Percentiles rank a stretch among this genome's conserved stretches.
These are phyloP conservation scores for Tylopilus cervinicoccineus DNA, from an alignment of 768 basidiomycete genomes.

Conservation along the genomic window DNA sequence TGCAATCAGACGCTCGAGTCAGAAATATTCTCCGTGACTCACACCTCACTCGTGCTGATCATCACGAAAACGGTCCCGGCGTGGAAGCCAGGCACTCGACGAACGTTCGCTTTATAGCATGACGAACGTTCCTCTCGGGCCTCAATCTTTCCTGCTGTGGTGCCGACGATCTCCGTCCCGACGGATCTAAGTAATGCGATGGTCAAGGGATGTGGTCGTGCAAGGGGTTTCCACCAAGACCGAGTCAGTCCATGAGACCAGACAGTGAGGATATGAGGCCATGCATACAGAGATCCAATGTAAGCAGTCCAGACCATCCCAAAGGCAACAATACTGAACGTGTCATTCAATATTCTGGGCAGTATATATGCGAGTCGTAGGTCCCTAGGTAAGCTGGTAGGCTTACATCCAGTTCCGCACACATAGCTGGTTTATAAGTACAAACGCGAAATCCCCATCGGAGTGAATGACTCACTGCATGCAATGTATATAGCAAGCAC, in stretches of 20 bases:
- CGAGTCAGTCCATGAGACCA: conserved; percentile 26
- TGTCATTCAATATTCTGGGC: too few species aligned
- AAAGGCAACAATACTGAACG: too few species aligned
- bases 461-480: not conserved
- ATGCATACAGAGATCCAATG: too few species aligned
- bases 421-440: conserved; percentile 50
- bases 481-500: not conserved
- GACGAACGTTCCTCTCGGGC: conserved; percentile 69
- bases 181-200: conserved; percentile 73
- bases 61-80: conserved; percentile 70
- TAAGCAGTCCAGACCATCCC: too few species aligned
- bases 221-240: conserved; percentile 49
- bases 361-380: too few species aligned
- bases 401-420: too few species aligned
- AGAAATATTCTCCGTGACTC: conserved; percentile 32
- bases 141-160: conserved; percentile 59
- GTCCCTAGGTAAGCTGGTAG: too few species aligned
- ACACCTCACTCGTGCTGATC: conserved; percentile 50
- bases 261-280: too few species aligned
- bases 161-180: conserved; percentile 75
- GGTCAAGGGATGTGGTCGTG: conserved; percentile 46
- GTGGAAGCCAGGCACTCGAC: conserved; percentile 61
- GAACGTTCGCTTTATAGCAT: conserved; percentile 64
- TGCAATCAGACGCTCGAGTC: not conserved
- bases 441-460: not conserved